These are phyloP conservation scores for Hibiscus trionum DNA, from an alignment of 345 rosid genomes.

Conservation along the genomic window DNA sequence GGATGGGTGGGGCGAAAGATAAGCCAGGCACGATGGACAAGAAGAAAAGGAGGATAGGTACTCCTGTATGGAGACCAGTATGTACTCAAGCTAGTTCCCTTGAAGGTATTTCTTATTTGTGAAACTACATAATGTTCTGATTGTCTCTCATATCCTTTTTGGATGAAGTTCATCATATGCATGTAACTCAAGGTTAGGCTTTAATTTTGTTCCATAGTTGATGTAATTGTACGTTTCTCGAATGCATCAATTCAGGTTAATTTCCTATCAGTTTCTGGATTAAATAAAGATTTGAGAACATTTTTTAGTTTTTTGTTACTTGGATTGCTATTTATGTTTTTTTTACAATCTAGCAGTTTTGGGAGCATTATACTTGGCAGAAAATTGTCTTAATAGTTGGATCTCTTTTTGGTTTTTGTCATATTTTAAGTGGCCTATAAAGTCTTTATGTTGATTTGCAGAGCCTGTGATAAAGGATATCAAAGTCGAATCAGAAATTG, in stretches of 20 bases:
- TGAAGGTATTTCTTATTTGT: slow-evolving; percentile 38
- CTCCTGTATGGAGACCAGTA: slow-evolving; percentile 49
- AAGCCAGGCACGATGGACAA: slow-evolving; percentile 18
- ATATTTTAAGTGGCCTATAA: slow-evolving; percentile 3
- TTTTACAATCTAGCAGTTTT: neutral
- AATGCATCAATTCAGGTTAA: too few species aligned
- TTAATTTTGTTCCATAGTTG: neutral
- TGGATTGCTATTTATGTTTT: neutral
- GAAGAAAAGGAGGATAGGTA: slow-evolving; percentile 28
- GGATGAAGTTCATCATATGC: neutral
- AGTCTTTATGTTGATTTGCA: slow-evolving; percentile 12
- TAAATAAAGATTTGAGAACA: neutral
- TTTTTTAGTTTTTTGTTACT: neutral
- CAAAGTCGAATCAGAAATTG: slow-evolving; percentile 29
- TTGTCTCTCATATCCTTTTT: neutral
- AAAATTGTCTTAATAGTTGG: neutral
- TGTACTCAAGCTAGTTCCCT: slow-evolving; percentile 35
- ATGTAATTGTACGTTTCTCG: neutral
- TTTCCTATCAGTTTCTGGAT: neutral
- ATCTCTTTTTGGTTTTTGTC: slow-evolving; percentile 1
- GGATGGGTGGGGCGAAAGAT: slow-evolving; percentile 26
- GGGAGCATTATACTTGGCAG: neutral
- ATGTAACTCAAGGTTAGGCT: neutral
- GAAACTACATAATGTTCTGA: neutral
- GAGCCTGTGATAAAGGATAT: slow-evolving; percentile 19